Evolutionary conservation across 2,329 filamentous ascomycete species (phyloP), one percentile per base, ranked within the genome.

Genomic region (Fusarium xyrophilum): DNA sequence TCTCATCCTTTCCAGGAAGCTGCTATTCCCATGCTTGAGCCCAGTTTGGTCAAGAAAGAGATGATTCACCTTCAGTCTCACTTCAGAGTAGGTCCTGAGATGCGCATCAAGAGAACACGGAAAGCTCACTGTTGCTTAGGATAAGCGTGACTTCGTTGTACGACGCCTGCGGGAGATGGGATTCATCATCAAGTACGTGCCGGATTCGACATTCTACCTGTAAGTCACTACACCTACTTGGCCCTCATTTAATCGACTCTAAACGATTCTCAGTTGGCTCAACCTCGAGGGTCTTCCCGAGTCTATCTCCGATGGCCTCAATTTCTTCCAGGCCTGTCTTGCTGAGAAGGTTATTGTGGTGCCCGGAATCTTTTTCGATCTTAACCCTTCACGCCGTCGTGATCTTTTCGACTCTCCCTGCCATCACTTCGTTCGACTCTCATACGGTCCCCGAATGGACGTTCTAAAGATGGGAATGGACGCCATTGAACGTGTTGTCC

Each of bases 1-100:
- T 96, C 96, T 77, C 94, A 95, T 35, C 93, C 95, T 42, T 97
- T 98, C 86, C 95, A 97, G 80, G 92, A 97, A 79, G 95, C 94
- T 11, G 93, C 95, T 13, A 86, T 98, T 54, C 86, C 90, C 36
- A 97, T 98, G 93, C 88, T 98, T n/a, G 92, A 97, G 72, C 95
- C 95, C 2, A 82, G 81, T 13, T 87, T 93, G 35, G 95, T 98
- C 38, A 87, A 88, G 68, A 84, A 84, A 38, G 95, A 98, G 81
- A 98, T 98, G 95, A 85, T 87, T 64, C 92, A 94, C 30, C 87
- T 98, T 60, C 95, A 98, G 81, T 83, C 79, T 40, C 95, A 98
- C 82, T 98, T 98, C 88, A 88, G 83, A 60, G 83, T 85, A 79
- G 54, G 80, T 77, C 11, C 23, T 43, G 40, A 25, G 23, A 25